Percentiles rank a stretch among this genome's conserved stretches.
Evolutionary conservation across 169 alveolate genomes (phyloP).

Genomic region (Plasmodium coatneyi): DNA sequence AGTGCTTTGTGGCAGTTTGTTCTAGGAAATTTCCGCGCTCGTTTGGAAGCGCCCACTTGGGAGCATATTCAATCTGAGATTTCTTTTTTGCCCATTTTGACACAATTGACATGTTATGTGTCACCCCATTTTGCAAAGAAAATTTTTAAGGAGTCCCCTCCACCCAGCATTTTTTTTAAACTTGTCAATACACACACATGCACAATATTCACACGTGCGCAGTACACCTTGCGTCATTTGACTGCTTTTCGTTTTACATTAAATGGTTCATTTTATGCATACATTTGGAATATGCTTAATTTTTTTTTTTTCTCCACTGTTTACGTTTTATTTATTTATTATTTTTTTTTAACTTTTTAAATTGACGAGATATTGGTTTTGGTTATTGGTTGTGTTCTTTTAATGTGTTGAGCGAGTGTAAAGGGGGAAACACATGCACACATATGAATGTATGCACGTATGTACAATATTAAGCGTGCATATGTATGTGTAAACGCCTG

Average conservation of each 20-base stretch:
- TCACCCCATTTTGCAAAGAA: conserved; percentile 6
- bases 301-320: conserved; percentile 4
- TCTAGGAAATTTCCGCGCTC: conserved; percentile 10
- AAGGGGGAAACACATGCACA: not conserved
- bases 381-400: not conserved
- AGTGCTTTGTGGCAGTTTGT: conserved; percentile 22
- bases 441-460: not conserved
- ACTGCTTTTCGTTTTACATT: not conserved
- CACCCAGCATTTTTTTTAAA: conserved; percentile 5
- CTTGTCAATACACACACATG: not conserved
- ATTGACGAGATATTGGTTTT: not conserved
- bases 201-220: not conserved
- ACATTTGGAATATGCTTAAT: not conserved
- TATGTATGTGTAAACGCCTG: conserved; percentile 13
- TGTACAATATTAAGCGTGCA: not conserved
- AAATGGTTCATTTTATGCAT: not conserved
- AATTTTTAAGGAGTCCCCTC: not conserved
- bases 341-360: not conserved
- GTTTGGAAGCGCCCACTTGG: not conserved
- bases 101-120: not conserved
- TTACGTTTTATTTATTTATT: not conserved
- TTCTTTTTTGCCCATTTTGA: not conserved
- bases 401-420: not conserved
- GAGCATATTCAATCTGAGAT: not conserved
- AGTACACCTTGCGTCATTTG: not conserved